Evolutionary conservation across 164 flowering plant genomes (phyloP).

Genomic region (Kingdonia uniflora): DNA sequence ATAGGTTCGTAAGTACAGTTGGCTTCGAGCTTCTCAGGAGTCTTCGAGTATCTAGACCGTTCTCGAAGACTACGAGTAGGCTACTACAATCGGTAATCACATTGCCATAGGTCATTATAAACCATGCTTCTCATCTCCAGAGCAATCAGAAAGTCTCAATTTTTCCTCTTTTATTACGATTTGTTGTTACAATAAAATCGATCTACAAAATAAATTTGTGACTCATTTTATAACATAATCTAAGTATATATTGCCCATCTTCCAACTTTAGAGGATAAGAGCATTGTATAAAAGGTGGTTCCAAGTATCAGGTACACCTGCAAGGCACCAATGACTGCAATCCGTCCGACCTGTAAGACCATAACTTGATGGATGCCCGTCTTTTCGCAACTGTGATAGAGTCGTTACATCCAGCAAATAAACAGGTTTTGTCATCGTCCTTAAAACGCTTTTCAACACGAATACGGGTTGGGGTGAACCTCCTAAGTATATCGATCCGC

Average conservation of each 20-base stretch:
- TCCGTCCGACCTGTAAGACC: slow-evolving; percentile 25
- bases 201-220: no score
- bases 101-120: no score
- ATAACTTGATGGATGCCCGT: slow-evolving; percentile 32
- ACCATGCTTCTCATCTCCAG: no score
- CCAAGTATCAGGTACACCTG: slow-evolving; percentile 59
- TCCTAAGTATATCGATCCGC: slow-evolving; percentile 23
- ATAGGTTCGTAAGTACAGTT: no score
- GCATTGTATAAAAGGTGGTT: slow-evolving; percentile 32
- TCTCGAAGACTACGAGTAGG: no score
- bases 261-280: not conserved
- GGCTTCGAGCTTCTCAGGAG: no score
- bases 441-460: slow-evolving; percentile 19
- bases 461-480: slow-evolving; percentile 15
- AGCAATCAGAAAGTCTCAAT: not conserved
- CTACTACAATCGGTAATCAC: no score
- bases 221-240: no score
- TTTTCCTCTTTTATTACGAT: no score
- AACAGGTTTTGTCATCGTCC: slow-evolving; percentile 19
- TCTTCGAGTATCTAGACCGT: no score
- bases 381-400: slow-evolving; percentile 30
- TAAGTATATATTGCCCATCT: no score
- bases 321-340: slow-evolving; percentile 61
- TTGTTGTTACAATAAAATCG: no score
- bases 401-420: slow-evolving; percentile 28